Evolutionary conservation across 78 protist species (phyloP).

Genomic region (Dictyostelium capitatum): DNA sequence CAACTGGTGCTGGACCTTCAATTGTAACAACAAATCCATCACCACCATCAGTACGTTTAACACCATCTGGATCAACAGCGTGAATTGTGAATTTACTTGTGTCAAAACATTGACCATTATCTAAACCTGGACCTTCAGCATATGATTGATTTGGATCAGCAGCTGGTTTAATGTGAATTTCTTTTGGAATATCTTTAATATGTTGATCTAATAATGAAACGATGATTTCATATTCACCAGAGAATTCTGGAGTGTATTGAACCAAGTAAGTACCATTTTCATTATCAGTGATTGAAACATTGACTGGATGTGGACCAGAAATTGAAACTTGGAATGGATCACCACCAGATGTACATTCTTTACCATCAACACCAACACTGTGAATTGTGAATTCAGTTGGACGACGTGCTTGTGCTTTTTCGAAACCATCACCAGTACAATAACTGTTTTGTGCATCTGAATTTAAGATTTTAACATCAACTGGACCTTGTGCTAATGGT

Average conservation of each 20-base stretch:
- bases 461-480: constrained; percentile 29
- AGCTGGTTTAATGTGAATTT: constrained; percentile 79
- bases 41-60: constrained; percentile 79
- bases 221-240: constrained; percentile 79
- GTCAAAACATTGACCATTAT: constrained; percentile 67
- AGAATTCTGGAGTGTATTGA: constrained; percentile 78
- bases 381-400: constrained; percentile 86
- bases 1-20: constrained; percentile 80
- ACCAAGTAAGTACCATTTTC: constrained; percentile 89
- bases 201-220: constrained; percentile 61
- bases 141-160: constrained; percentile 73
- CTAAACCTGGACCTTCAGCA: constrained; percentile 83
- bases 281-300: constrained; percentile 76
- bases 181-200: constrained; percentile 80
- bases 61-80: constrained; percentile 80
- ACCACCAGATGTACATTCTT: constrained; percentile 68
- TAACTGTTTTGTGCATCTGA: constrained; percentile 60
- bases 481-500: constrained; percentile 78
- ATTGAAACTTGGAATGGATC: constrained; percentile 81
- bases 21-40: constrained; percentile 79
- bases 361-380: constrained; percentile 57
- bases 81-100: constrained; percentile 69
- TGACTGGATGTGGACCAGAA: constrained; percentile 68
- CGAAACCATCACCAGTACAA: constrained; percentile 82
- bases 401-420: constrained; percentile 67